phyloP scores from a whole-genome alignment of 129 eudicot species.

The Flaveria brownii region DNA sequence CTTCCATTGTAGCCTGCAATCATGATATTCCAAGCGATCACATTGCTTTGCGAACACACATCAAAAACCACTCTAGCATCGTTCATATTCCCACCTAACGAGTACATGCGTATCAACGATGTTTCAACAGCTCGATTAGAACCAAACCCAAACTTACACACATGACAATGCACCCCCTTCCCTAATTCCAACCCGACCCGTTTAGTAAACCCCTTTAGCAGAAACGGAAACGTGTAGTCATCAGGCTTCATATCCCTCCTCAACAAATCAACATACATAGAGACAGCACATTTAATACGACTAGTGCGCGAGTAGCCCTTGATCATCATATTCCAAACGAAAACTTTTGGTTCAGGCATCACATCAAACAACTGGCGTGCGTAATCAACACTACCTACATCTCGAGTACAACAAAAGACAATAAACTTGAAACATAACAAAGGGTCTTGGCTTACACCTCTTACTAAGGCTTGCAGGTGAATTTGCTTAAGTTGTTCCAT shows the following conservation, averaged over 20 bases:
- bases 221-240: constrained; percentile 49
- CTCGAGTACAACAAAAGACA: constrained; percentile 28
- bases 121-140: constrained; percentile 40
- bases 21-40: constrained; percentile 49
- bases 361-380: constrained; percentile 53
- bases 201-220: constrained; percentile 45
- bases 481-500: constrained; percentile 54
- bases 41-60: constrained; percentile 34
- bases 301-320: constrained; percentile 41
- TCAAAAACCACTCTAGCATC: constrained; percentile 47
- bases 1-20: constrained; percentile 49
- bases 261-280: constrained; percentile 44
- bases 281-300: constrained; percentile 16
- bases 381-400: constrained; percentile 31
- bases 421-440: constrained; percentile 32
- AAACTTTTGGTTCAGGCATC: constrained; percentile 47
- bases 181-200: constrained; percentile 20
- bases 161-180: constrained; percentile 48
- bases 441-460: constrained; percentile 35
- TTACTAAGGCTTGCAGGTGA: constrained; percentile 40
- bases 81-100: constrained; percentile 32
- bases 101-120: constrained; percentile 43
- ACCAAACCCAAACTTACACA: constrained; percentile 40
- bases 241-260: constrained; percentile 44
- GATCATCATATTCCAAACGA: constrained; percentile 52